These are phyloP conservation scores for Epithele typhae DNA, from an alignment of 768 basidiomycete species.

Conservation along the genomic window DNA sequence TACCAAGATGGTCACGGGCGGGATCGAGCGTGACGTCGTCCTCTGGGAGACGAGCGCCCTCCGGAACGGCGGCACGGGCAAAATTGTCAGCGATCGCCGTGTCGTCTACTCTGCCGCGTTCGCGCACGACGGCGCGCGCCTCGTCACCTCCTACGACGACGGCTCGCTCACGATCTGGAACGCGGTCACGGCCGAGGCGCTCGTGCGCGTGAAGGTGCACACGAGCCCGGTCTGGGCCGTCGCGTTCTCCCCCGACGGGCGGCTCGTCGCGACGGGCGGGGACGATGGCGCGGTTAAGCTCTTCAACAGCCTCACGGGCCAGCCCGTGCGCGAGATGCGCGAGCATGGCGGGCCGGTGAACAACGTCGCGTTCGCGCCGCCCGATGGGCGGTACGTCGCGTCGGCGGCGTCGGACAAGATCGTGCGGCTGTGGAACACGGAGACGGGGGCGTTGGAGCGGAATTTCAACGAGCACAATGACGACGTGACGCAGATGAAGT, in stretches of 20 bases:
- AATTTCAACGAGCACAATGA: not conserved
- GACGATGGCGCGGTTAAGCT: constrained; percentile 9
- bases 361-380: constrained; percentile 2
- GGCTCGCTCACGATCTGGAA: constrained; percentile 9
- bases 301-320: not conserved
- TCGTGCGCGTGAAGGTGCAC: constrained; percentile 12
- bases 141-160: constrained; percentile 35
- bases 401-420: not conserved
- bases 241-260: constrained; percentile 15
- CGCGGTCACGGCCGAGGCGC: constrained; percentile 22
- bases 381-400: constrained; percentile 6
- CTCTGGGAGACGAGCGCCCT: not conserved
- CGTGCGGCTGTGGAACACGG: not conserved
- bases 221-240: constrained; percentile 6
- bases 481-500: not conserved
- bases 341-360: not conserved
- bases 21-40: not conserved
- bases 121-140: constrained; percentile 10
- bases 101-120: constrained; percentile 15
- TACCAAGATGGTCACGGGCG: constrained; percentile 7
- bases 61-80: not conserved
- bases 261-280: constrained; percentile 12
- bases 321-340: not conserved
- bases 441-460: not conserved
- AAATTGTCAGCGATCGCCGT: not conserved